Evolutionary conservation across 306 rosid genomes (phyloP).

Genomic region (Quillaja saponaria): DNA sequence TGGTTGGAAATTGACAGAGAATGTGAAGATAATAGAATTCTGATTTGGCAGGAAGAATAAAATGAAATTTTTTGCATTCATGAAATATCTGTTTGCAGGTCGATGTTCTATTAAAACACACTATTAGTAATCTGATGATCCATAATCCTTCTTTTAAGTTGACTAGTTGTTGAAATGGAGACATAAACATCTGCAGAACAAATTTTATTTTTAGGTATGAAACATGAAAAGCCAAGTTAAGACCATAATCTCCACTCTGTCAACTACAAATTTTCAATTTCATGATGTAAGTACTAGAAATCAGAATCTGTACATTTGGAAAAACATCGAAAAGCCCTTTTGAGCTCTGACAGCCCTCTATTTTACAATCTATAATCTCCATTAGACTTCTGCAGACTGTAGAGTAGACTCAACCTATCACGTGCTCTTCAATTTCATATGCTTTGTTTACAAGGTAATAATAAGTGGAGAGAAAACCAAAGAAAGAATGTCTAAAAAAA

Average conservation of each 20-base stretch:
- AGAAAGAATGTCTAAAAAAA: background rate
- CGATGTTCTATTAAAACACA: too few relatives aligned
- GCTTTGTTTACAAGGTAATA: constrained; percentile 27
- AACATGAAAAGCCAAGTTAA: background rate
- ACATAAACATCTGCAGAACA: too few relatives aligned
- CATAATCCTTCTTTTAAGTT: too few relatives aligned
- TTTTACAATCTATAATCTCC: constrained; percentile 44
- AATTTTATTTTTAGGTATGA: background rate
- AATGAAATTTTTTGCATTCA: too few relatives aligned
- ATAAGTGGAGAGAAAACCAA: background rate
- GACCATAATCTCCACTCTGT: too few relatives aligned
- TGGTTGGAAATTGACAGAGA: too few relatives aligned
- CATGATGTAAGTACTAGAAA: constrained; percentile 38
- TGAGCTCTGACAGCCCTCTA: constrained; percentile 37
- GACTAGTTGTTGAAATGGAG: too few relatives aligned
- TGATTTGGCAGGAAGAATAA: too few relatives aligned
- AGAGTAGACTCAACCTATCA: constrained; percentile 44
- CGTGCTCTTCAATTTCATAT: constrained; percentile 37
- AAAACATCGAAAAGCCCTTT: constrained; percentile 41
- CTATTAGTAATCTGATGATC: too few relatives aligned
- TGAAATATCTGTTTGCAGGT: too few relatives aligned
- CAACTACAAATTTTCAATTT: constrained; percentile 43
- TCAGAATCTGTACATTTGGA: constrained; percentile 63
- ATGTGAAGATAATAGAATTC: too few relatives aligned
- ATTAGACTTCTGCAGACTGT: constrained; percentile 24